Conservation (phyloP, 2,329 filamentous ascomycete genomes). For the Chalaropsis ovoidea region DNA sequence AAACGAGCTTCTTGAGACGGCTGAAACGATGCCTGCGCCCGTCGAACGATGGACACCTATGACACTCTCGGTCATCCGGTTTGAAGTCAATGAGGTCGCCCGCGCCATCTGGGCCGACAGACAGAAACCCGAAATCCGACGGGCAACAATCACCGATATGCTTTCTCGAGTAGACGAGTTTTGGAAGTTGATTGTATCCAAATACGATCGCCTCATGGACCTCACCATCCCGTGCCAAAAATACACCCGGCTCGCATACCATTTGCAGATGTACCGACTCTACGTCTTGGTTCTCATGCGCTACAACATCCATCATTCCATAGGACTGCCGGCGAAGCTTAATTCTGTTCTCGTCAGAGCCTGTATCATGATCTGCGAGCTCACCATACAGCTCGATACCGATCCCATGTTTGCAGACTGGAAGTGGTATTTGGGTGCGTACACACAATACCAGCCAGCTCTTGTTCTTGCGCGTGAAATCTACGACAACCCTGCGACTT, state of each 20-base stretch:
- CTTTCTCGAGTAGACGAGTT: conserved; percentile 61
- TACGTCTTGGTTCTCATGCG: conserved; percentile 59
- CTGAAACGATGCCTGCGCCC: conserved; percentile 33
- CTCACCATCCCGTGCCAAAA: conserved; percentile 51
- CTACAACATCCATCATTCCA: conserved; percentile 45
- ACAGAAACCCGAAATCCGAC: conserved; percentile 51
- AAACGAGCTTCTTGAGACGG: conserved; percentile 49
- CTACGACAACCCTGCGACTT: conserved; percentile 47
- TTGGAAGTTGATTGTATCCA: conserved; percentile 51
- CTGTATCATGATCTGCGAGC: conserved; percentile 43
- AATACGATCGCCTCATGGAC: conserved; percentile 55
- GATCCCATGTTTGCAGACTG: conserved; percentile 44
- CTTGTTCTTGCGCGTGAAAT: conserved; percentile 59
- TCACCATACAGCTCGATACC: conserved; percentile 40
- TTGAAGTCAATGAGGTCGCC: conserved; percentile 64
- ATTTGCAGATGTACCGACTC: conserved; percentile 51
- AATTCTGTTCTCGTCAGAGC: conserved; percentile 54
- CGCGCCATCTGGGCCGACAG: conserved; percentile 61
- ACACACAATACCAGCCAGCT: conserved; percentile 62
- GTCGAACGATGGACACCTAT: conserved; percentile 54
- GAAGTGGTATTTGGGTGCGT: conserved; percentile 61
- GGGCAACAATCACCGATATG: conserved; percentile 52
- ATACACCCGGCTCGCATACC: conserved; percentile 54
- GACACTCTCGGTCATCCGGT: conserved; percentile 57
- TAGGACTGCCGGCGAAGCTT: conserved; percentile 50